Percentiles rank a stretch among this genome's conserved stretches.
Evolutionary conservation across 129 eudicot genomes (phyloP).

Genomic region (Pseudognaphalium luteoalbum): DNA sequence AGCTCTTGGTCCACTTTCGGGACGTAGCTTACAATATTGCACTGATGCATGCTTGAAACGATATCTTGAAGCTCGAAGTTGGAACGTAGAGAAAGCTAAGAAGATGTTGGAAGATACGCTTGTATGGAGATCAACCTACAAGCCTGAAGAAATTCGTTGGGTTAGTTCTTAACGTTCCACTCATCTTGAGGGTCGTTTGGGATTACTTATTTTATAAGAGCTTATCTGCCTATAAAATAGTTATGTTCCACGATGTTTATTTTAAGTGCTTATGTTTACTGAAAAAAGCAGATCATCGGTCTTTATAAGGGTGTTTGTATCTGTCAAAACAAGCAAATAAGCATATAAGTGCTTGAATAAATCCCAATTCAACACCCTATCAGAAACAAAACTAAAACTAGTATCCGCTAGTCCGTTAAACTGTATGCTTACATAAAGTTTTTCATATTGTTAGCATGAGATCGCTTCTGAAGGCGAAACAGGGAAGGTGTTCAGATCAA

Average conservation of each 20-base stretch:
- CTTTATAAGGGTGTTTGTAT: too few species aligned
- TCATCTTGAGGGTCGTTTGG: background rate
- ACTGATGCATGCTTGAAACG: constrained; percentile 74
- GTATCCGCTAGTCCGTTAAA: background rate
- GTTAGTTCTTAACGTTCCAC: constrained; percentile 35
- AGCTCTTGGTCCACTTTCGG: constrained; percentile 62
- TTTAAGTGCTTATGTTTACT: too few species aligned
- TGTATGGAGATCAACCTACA: constrained; percentile 65
- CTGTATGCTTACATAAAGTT: background rate
- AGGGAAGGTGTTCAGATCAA: constrained; percentile 78
- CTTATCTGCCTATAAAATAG: background rate
- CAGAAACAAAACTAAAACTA: background rate
- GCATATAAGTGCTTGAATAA: too few species aligned
- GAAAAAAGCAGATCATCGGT: too few species aligned
- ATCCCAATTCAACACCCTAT: too few species aligned
- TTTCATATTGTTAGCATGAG: constrained; percentile 51
- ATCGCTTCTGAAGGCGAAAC: constrained; percentile 91
- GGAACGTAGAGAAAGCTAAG: constrained; percentile 77
- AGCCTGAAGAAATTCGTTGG: constrained; percentile 93
- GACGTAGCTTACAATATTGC: constrained; percentile 46
- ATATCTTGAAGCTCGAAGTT: constrained; percentile 75
- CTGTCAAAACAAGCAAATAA: too few species aligned
- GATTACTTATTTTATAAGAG: background rate
- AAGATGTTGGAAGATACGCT: constrained; percentile 86
- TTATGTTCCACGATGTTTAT: too few species aligned